These are phyloP conservation scores for Suillus lakei DNA, from an alignment of 768 basidiomycete species.

Conservation along the genomic window DNA sequence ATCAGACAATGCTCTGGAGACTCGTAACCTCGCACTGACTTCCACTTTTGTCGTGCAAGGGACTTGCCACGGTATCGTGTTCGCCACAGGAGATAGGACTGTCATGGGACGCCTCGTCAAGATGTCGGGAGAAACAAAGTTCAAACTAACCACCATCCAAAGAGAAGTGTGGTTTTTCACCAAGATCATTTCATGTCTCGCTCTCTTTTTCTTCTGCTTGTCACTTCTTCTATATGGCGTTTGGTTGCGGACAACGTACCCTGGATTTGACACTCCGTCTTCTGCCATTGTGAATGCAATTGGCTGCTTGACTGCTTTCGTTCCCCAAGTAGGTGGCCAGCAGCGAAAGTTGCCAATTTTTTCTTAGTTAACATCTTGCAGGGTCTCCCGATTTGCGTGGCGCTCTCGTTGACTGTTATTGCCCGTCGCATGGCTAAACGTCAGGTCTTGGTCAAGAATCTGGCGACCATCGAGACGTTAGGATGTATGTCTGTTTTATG, in stretches of 20 bases:
- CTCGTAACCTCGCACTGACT: constrained; percentile 56
- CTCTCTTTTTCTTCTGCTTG: constrained; percentile 46
- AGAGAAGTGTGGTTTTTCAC: constrained; percentile 41
- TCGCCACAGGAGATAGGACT: constrained; percentile 54
- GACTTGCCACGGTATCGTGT: constrained; percentile 51
- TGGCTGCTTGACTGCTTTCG: constrained; percentile 44
- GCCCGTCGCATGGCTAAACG: constrained; percentile 54
- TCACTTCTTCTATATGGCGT: constrained; percentile 40
- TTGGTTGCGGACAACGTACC: constrained; percentile 35
- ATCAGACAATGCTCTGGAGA: constrained; percentile 47
- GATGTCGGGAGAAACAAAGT: constrained; percentile 46
- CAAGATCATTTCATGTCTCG: constrained; percentile 58
- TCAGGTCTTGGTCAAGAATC: constrained; percentile 56
- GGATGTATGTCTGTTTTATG: constrained; percentile 61
- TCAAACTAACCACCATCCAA: constrained; percentile 30
- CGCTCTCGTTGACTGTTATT: constrained; percentile 51
- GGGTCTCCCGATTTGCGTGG: constrained; percentile 58
- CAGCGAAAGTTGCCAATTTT: constrained; percentile 59
- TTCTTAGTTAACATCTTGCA: constrained; percentile 50
- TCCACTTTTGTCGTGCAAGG: constrained; percentile 45
- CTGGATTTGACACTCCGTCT: constrained; percentile 48
- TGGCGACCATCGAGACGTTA: constrained; percentile 70
- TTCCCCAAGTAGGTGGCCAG: constrained; percentile 46
- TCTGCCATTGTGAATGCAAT: constrained; percentile 32
- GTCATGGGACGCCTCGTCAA: constrained; percentile 49